Evolutionary conservation across 1,284 basidiomycete species (phyloP), one percentile per base, ranked within the genome.

Genomic region (Ustilago cynodontis): DNA sequence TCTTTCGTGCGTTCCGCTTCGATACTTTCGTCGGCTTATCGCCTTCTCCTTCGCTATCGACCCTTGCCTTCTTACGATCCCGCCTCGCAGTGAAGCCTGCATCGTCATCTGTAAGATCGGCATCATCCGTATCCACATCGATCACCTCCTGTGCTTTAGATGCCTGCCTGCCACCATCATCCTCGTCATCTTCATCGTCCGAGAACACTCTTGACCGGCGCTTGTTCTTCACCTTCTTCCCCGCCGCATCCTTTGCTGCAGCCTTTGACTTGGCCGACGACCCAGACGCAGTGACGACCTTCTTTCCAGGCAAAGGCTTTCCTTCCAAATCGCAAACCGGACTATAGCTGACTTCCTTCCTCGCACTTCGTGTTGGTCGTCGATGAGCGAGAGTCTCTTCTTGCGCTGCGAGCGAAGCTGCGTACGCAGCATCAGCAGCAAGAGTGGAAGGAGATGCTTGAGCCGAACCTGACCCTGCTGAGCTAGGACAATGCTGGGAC

Each of bases 291-390:
- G 55, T 16, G 3, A 41, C n/a, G 5, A 41, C 33, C 50, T 60
- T 67, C 24, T 65, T 65, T 18, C 35, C 8, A 1, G 37, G n/a
- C 31, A 72, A 52, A 8, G 65, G 74, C 18, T 59, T 59, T 1
- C 74, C 74, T 18, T 77, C 69, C 28, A 56, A 41, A 51, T 77
- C 74, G 69, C 65, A 77, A 9, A 10, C 39, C 7, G 74, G 74
- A 14, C 33, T 49, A 29, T 77, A 77, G 62, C 61, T 71, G 33
- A 77, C 69, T 24, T 66, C 47, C 35, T 70, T 71, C 28, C 62
- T 50, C 16, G 59, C 54, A 47, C 18, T 55, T 1, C 74, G 61
- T 3, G 69, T 65, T 2, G 74, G 65, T 6, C 69, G 61, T 3
- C 69, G 62, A 16, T 54, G 54, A 22, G 74, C 68, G 1, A 76